Conservation (phyloP, 345 rosid genomes). For the Triadica sebifera region DNA sequence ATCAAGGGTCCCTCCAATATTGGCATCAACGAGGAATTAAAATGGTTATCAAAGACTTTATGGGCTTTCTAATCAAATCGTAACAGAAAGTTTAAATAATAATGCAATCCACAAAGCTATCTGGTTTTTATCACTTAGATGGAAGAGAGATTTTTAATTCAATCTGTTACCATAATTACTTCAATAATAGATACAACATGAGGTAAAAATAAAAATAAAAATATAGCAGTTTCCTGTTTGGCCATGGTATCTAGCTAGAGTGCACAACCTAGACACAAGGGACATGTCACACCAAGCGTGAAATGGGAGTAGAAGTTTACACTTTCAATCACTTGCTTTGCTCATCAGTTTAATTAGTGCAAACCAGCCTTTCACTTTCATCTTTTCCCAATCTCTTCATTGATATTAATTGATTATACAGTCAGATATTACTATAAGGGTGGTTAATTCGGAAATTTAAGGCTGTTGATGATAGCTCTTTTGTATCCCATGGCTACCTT, state of each 20-base stretch:
- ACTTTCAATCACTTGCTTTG: conserved; percentile 1
- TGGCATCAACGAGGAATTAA: not conserved
- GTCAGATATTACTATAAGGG: too few relatives aligned
- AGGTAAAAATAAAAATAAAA: not conserved
- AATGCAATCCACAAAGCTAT: conserved; percentile 16
- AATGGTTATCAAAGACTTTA: conserved; percentile 29
- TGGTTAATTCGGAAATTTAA: too few relatives aligned
- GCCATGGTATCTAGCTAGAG: not conserved
- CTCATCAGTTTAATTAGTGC: conserved; percentile 16
- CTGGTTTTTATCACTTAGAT: conserved; percentile 10
- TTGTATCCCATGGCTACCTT: too few relatives aligned
- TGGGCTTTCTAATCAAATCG: conserved; percentile 34
- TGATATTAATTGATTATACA: too few relatives aligned
- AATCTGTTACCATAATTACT: not conserved
- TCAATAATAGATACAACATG: conserved; percentile 24
- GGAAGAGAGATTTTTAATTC: not conserved
- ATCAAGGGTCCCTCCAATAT: conserved; percentile 12
- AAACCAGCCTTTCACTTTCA: not conserved
- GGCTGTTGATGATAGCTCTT: too few relatives aligned
- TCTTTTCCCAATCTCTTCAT: not conserved
- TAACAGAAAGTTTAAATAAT: conserved; percentile 12
- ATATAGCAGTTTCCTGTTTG: too few relatives aligned
- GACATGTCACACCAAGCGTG: conserved; percentile 24
- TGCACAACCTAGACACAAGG: not conserved
- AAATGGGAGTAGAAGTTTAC: not conserved